Evolutionary conservation across 805 yeast genomes (phyloP), one percentile per base, ranked within the genome.

Genomic region (Starmerella cellae): DNA sequence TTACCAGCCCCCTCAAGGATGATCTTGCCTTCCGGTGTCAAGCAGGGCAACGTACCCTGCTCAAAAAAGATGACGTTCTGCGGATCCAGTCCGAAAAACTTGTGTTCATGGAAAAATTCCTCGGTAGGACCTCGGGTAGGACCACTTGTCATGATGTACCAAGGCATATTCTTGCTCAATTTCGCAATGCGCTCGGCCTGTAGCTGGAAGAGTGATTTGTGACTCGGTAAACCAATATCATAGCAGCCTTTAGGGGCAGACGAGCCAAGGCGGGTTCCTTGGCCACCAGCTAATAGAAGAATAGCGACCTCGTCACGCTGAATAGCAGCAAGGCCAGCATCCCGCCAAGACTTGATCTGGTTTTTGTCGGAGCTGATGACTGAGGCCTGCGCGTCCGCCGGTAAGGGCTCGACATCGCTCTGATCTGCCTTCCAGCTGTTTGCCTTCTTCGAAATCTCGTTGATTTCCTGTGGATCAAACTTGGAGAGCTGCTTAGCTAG

Each of bases 201-300:
- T 43, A 91, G 71, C 60, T 85, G 95, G 62, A 91, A 91, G 44
- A 91, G 65, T 1, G 94, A 74, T 59, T 83, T 83, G 27, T 70
- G 69, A 2, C 94, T 82, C 1, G 95, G 95, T 38, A 91, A 70
- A 0, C 79, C 79, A 47, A 91, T 78, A 59, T 88, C 74, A 58
- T 75, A 91, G 62, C 96, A 88, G 1, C 99, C 99, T 62, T 91
- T 91, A 29, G 99, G 99, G 21, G 67, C 74, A 3, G 76, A 65
- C 1, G 95, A 84, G 1, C 98, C 98, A 42, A 91, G 68, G 48
- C 99, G 71, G 6, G 96, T 82, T 26, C 99, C 99, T 62, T 91
- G 98, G 38, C 99, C 99, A 43, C 99, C 99, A 11, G 99, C 96
- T 82, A 91, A 79, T 40, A 91, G 67, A 34, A 91, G 68, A 4